Evolutionary conservation across 2,329 filamentous ascomycete genomes (phyloP).

Genomic region (Neofusicoccum laricinum): DNA sequence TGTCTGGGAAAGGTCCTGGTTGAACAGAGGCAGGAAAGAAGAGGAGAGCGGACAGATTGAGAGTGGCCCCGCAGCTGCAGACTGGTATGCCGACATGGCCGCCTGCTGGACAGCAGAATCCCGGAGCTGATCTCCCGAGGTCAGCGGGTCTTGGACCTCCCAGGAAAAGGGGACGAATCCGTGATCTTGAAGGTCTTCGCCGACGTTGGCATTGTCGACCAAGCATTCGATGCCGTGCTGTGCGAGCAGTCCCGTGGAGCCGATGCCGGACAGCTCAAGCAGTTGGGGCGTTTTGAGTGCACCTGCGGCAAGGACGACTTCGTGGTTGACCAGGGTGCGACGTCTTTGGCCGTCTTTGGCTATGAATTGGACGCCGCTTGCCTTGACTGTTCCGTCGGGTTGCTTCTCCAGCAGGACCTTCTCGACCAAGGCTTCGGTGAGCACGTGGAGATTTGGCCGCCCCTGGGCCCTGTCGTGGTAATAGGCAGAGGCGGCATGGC

Average conservation of each 20-base stretch:
- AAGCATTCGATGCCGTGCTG: conserved; percentile 14
- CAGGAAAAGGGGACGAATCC: conserved; percentile 16
- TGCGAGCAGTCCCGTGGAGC: conserved; percentile 17
- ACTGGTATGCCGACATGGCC: conserved; percentile 22
- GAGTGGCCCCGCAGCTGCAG: conserved; percentile 24
- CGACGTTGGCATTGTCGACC: conserved; percentile 20
- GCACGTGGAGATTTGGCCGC: conserved; percentile 14
- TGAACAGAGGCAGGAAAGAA: conserved; percentile 24
- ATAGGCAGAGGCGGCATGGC: conserved; percentile 16
- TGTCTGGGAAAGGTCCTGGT: conserved; percentile 19
- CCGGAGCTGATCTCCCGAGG: conserved; percentile 25
- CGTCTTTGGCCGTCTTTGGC: conserved; percentile 9
- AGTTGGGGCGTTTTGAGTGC: conserved; percentile 30
- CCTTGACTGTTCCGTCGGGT: conserved; percentile 2
- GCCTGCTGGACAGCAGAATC: conserved; percentile 22
- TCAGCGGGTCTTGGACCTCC: conserved; percentile 17
- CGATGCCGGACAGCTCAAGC: conserved; percentile 33
- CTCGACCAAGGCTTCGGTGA: conserved; percentile 1
- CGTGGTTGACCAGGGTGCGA: conserved; percentile 24
- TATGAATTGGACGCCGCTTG: conserved; percentile 7
- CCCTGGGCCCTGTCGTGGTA: not conserved
- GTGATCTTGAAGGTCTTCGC: conserved; percentile 18
- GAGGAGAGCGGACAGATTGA: conserved; percentile 22
- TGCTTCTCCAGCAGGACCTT: conserved; percentile 17
- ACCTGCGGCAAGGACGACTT: conserved; percentile 31